Evolutionary conservation across 331 rosid species (phyloP), one percentile per base, ranked within the genome.

Genomic region (Malus hybrid): DNA sequence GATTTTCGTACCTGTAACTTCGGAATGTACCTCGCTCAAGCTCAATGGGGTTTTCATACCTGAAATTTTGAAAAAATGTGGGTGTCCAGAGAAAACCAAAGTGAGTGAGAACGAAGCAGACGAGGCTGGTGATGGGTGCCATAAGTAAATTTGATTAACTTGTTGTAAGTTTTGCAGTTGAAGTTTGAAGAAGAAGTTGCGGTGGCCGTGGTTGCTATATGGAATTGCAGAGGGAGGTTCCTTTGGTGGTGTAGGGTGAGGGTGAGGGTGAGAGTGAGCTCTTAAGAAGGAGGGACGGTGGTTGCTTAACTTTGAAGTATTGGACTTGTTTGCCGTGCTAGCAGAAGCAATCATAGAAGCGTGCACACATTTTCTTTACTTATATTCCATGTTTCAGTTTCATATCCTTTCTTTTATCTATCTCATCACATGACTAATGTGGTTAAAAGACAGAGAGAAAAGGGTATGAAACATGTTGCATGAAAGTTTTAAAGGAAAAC

Each of bases 281-380:
- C 44, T 34, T 34, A 34, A 39, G 44, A 8, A 36, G 1, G 12
- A 39, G 44, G 12, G 44, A 39, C 44, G 18, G 60, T 27, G 59
- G 70, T 74, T 74, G 77, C 77, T 74, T 74, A 10, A 12, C 77
- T 46, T 62, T 62, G 77, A 74, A 62, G 70, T 29, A 6, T 44
- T 31, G 70, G 11, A 15, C 42, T 32, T 16, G 31, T 28, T 3
- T 73, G 24, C 29, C 60, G 69, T 24, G 69, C 42, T 16, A 36
- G 12, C 29, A 2, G 60, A 42, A 39, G 42, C 60, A 62, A 62
- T 61, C 28, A 63, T 29, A 46, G 34, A 62, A 29, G 48, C 77
- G 77, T 73, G 70, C 3, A 57, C 64, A 20, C 16, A 0, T 61
- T 70, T 10, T 4, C 11, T 54, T 7, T 52, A 1, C 2, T n/a